Base-by-base conservation (phyloP, 2,329 filamentous ascomycete species). In the Paraconiothyrium brasiliense region DNA sequence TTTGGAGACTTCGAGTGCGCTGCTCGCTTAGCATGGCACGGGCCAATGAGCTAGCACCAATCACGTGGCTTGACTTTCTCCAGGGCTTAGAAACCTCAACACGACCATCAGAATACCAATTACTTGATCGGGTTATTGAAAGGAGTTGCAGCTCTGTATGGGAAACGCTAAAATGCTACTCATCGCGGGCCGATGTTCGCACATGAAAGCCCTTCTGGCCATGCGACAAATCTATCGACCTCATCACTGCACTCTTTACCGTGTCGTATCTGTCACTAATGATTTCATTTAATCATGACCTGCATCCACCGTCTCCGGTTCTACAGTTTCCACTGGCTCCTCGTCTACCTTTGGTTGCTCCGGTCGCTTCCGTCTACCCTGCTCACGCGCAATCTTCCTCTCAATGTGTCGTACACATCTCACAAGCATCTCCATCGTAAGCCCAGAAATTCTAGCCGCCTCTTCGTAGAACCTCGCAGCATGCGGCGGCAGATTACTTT, bases 361-460 rank as follows among this genome's bases (percentile, higher is more conserved):
- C 1, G 16, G 27, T 16, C 48, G 44, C 1, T 32, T 63, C 58
- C 70, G 66, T 48, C 60, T 61, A 24, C 61, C 71, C 24, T 67
- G 67, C 70, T 71, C 72, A 49, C 64, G 68, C 58, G 73, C 66
- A 7, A 76, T 62, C 51, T 63, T 72, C 32, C 63, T 70, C 57
- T 89, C 87, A 0, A 82, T 79, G 39, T 80, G 76, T 49, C 79
- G 81, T 0, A 88, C 85, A 16, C 82, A 84, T 58, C 75, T 77
- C 14, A 87, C 70, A 47, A 89, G 75, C 39, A 81, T 83, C 30
- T 82, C 75, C 49, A 88, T 62, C 11, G 82, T 82, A 37, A 86
- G 67, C 7, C 84, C 86, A 7, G 81, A 81, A 16, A 84, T 70
- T 61, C 78, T 79, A 10, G 85, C 85, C 11, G 81, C 84, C 51